These are phyloP conservation scores for Neurospora sp. DNA, from an alignment of 495 filamentous ascomycete genomes.

Conservation along the genomic window DNA sequence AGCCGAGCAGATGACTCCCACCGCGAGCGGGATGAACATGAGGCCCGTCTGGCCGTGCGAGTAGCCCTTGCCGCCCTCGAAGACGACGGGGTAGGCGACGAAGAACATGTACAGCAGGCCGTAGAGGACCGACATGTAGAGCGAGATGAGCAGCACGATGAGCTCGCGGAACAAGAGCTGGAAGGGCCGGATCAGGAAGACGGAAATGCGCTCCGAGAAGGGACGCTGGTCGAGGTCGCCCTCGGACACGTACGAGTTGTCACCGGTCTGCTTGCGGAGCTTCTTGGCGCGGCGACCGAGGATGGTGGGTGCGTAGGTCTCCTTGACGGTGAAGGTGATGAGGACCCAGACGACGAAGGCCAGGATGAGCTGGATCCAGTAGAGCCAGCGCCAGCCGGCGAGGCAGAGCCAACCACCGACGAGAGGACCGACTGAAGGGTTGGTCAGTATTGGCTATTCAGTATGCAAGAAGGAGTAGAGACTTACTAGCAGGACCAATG, in stretches of 20 bases:
- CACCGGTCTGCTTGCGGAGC: constrained; percentile 55
- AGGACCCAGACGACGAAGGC: constrained; percentile 53
- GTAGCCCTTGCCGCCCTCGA: constrained; percentile 62
- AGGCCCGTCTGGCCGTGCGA: constrained; percentile 61
- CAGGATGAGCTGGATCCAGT: constrained; percentile 73
- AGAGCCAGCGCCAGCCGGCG: constrained; percentile 72
- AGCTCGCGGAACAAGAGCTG: constrained; percentile 69
- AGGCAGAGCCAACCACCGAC: constrained; percentile 62
- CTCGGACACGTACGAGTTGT: constrained; percentile 56
- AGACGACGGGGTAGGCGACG: constrained; percentile 72
- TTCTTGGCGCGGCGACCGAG: constrained; percentile 55
- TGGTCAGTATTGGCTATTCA: constrained; percentile 5
- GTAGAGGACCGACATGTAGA: constrained; percentile 75
- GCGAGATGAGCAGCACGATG: constrained; percentile 65
- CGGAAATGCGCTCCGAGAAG: constrained; percentile 47
- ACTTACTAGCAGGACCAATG: constrained; percentile 57
- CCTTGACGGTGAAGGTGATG: constrained; percentile 71
- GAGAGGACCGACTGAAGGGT: constrained; percentile 46
- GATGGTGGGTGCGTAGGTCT: constrained; percentile 68
- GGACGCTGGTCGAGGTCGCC: constrained; percentile 61
- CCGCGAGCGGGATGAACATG: constrained; percentile 69
- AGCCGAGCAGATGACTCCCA: constrained; percentile 56
- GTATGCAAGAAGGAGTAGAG: neutral
- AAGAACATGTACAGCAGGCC: constrained; percentile 80
- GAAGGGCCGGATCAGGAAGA: constrained; percentile 68